Evolutionary conservation across 2,329 filamentous ascomycete species (phyloP).

Genomic region (Aspergillus sp.): DNA sequence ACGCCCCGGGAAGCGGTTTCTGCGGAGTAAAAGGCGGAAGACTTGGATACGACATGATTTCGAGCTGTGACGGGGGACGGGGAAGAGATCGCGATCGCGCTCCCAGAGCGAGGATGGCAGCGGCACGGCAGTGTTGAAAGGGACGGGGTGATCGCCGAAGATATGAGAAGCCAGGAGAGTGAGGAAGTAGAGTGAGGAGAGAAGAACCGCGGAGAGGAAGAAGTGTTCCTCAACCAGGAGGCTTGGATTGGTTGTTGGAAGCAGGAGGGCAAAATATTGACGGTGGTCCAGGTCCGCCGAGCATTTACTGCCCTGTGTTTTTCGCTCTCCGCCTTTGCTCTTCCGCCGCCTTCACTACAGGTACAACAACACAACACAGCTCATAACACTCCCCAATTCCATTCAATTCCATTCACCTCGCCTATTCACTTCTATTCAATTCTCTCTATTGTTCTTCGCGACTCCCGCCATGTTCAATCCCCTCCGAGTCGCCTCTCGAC

Average conservation of each 20-base stretch:
- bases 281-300: too few species aligned
- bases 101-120: constrained; percentile 9
- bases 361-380: constrained; percentile 1
- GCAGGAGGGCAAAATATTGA: too few species aligned
- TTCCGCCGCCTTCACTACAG: constrained; percentile 7
- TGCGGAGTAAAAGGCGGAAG: constrained; percentile 29
- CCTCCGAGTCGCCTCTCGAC: constrained; percentile 19
- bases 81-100: constrained; percentile 15
- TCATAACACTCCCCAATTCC: background rate
- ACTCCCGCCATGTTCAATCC: constrained; percentile 22
- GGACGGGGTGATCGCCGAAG: background rate
- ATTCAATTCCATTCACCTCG: background rate
- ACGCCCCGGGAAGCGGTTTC: constrained; percentile 34
- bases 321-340: constrained; percentile 10
- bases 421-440: background rate
- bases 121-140: constrained; percentile 12
- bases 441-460: background rate
- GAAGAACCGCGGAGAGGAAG: constrained; percentile 8
- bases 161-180: constrained; percentile 4
- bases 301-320: too few species aligned
- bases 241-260: too few species aligned
- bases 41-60: constrained; percentile 34
- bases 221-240: constrained; percentile 3
- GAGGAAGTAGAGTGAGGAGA: constrained; percentile 11
- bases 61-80: constrained; percentile 5